Conservation (phyloP, 2,329 filamentous ascomycete genomes). For the Chaetomium strumarium region DNA sequence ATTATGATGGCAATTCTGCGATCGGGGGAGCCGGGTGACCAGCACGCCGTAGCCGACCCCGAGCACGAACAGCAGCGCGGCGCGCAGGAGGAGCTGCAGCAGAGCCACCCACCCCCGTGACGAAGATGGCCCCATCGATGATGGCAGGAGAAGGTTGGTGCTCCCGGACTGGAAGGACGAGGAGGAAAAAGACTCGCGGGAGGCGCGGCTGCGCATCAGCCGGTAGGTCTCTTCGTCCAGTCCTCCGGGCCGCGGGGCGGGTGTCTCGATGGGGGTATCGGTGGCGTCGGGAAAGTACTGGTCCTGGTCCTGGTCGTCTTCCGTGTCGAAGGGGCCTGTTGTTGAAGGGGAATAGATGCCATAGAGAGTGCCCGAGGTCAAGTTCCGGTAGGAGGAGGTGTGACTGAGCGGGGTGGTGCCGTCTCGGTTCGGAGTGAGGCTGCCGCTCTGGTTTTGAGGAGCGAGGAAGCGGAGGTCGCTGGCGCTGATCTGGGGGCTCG, state of each 20-base stretch:
- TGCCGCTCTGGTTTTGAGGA: constrained; percentile 24
- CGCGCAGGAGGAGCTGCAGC: constrained; percentile 52
- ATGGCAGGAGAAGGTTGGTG: not conserved
- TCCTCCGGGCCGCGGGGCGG: constrained; percentile 53
- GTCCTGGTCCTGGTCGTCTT: constrained; percentile 6
- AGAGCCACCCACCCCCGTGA: constrained; percentile 32
- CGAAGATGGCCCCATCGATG: constrained; percentile 23
- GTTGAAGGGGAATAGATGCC: constrained; percentile 72
- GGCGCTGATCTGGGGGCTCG: constrained; percentile 36
- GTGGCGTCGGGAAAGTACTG: constrained; percentile 43
- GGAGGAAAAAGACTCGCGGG: constrained; percentile 30
- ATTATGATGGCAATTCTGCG: constrained; percentile 11
- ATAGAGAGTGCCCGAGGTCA: constrained; percentile 82
- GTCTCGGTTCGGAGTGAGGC: constrained; percentile 25
- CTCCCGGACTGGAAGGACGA: not conserved
- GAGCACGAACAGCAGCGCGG: constrained; percentile 64
- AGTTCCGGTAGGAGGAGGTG: constrained; percentile 73
- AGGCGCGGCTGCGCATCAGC: constrained; percentile 36
- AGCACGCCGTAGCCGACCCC: constrained; percentile 79
- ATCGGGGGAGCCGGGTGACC: constrained; percentile 72
- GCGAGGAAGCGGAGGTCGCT: constrained; percentile 40
- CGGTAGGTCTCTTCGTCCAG: constrained; percentile 41
- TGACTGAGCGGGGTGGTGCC: constrained; percentile 49
- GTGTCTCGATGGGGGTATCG: constrained; percentile 35
- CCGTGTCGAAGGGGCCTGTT: constrained; percentile 1